Base-by-base conservation (phyloP, 208 protist genomes). In the Trypanosoma grayi region DNA sequence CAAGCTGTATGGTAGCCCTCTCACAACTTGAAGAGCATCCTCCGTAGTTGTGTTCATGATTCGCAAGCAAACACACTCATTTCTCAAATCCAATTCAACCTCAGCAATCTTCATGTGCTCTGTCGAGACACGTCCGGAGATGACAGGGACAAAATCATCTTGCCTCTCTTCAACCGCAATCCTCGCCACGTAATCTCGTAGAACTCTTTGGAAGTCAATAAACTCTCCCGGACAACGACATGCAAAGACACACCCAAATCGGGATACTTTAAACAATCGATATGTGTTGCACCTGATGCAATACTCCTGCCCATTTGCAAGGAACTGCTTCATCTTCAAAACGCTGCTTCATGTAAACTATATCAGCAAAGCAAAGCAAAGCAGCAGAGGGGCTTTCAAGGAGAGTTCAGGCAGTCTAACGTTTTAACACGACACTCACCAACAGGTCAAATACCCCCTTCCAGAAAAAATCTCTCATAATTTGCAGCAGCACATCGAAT, bases 201-300 rank as follows among this genome's bases (percentile, higher is more conserved):
- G 62, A 41, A 64, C 79, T 31, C 73, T 85, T 31, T 75, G 60
- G 24, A 74, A 69, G 60, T 90, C 77, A 31, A 86, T 59, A 47
- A 50, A 57, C 13, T 58, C 50, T 39, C 60, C 43, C 3, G 66
- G 65, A 43, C 85, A 88, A 5, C 45, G 27, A 45, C 85, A 92
- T 14, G 59, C 48, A 53, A 83, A 92, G 16, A 88, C 79, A 48
- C 85, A 83, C 1, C 85, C 85, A 69, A 85, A 92, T 25, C 77
- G 70, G n/a, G 75, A 86, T 2, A 86, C 52, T 11, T 72, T 71
- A 48, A 92, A 88, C 41, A 24, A 53, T n/a, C 79, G 63, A 25
- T 53, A 50, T 14, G 50, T 30, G 4, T 72, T 61, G 44, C 85
- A 92, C 5, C 36, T 20, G 4, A 58, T 18, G 55, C 68, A 92